Base-by-base conservation (phyloP, 2,329 filamentous ascomycete species). In the Acrocalymma vagum region DNA sequence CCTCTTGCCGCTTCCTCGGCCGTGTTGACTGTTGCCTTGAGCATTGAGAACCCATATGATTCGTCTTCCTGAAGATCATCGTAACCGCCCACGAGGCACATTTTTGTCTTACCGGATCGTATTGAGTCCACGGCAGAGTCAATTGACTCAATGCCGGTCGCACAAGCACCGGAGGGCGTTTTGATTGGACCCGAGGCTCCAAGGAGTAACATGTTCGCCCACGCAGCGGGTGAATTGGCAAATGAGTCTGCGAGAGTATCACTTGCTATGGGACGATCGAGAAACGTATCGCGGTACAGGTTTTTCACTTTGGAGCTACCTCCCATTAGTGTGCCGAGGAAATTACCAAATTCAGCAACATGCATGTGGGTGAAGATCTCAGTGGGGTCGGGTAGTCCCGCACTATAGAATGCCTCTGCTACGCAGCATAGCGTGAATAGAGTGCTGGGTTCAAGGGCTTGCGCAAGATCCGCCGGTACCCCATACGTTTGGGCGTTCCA, bases 151-250 rank as follows among this genome's bases (percentile, higher is more conserved):
- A 74, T 26, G 0, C 60, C 53, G 1, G 70, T 74, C 0, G 71
- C 70, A 20, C 69, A 74, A 1, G 70, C 62, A 1, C 69, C 70
- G 1, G 66, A 63, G 2, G 70, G 69, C 0, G 71, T 68, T 5
- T 53, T 52, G 15, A 64, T 69, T 0, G 71, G 68, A 0, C 71
- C 71, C 0, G 62, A 44, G 0, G 67, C 52, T 5, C 51, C 55
- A 11, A 70, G 54, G 11, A 73, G 57, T 7, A 74, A 62, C 70
- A 74, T 73, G 34, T 74, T 73, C 10, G 68, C 41, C 70, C 70
- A 73, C 1, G 71, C 69, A 1, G 50, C 55, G 0, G 51, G 51
- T 0, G 71, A 64, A 46, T 71, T 72, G 24, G 63, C 30, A 43
- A 68, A 72, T 0, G 67, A 60, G 14, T 74, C 71, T 3, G 55